These are phyloP conservation scores for Favolaschia claudopus DNA, from an alignment of 768 basidiomycete genomes.

Conservation along the genomic window DNA sequence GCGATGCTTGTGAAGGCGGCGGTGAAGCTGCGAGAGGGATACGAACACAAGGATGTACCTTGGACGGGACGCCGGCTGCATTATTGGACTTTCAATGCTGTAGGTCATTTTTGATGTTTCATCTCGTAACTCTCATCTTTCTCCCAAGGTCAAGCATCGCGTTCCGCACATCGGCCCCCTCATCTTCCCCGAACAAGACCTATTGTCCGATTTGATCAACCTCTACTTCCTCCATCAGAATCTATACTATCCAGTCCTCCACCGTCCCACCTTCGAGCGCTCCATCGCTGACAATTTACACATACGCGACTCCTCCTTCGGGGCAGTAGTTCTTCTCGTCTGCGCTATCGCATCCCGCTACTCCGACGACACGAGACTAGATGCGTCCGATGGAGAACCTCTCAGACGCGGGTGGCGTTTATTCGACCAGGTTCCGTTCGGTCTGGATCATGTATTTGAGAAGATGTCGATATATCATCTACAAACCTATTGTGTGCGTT, in stretches of 20 bases:
- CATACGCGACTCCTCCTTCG: constrained; percentile 55
- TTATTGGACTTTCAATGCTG: constrained; percentile 12
- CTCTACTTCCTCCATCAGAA: constrained; percentile 2
- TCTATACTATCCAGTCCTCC: constrained; percentile 49
- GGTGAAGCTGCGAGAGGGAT: not conserved
- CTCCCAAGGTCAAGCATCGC: no score
- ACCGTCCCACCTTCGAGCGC: constrained; percentile 56
- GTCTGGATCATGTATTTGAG: constrained; percentile 65
- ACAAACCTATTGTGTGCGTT: constrained; percentile 68
- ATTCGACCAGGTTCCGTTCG: constrained; percentile 71
- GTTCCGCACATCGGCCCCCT: no score
- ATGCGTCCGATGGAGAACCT: constrained; percentile 13
- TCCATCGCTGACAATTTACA: constrained; percentile 35
- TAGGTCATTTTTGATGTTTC: no score
- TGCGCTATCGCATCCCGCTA: constrained; percentile 73
- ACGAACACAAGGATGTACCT: not conserved
- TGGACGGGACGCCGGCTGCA: constrained; percentile 2
- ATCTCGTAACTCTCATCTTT: no score
- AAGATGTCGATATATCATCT: constrained; percentile 76
- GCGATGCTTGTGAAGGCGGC: constrained; percentile 9
- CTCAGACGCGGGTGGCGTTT: constrained; percentile 69
- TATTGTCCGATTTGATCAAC: constrained; percentile 27
- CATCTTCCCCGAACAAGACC: constrained; percentile 41
- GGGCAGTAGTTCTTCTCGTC: constrained; percentile 66
- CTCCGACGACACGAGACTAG: constrained; percentile 63